Base-by-base conservation (phyloP, 2,329 filamentous ascomycete species). In the Xylariaceae sp. region DNA sequence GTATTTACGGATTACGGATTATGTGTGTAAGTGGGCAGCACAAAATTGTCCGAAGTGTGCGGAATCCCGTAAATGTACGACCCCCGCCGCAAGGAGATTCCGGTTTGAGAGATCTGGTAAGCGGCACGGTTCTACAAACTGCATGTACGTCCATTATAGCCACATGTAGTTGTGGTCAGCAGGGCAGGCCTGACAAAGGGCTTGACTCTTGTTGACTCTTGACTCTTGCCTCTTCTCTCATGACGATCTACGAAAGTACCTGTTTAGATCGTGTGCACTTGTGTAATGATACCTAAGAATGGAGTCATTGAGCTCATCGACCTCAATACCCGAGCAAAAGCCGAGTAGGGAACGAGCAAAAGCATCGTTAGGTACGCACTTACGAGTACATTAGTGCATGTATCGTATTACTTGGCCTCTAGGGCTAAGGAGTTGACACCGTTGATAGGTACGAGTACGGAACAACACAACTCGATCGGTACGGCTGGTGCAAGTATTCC, bases 151-250 rank as follows among this genome's bases (percentile, higher is more conserved):
- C 45, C 45, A 23, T 23, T 35, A 44, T 56, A 57, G 53, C 55
- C 61, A 63, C 58, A 61, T 63, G 61, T 56, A 61, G 55, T 49
- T 56, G 39, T 58, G 58, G 59, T 63, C 61, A 61, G 61, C 59
- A 61, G 61, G 59, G 54, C 54, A 59, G 51, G 55, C 56, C 59
- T 30, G 23, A 51, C 15, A 51, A 63, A 58, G 58, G 58, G 58
- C 37, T 41, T 30, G 23, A 30, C 23, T 30, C 23, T 30, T 30
- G 23, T 30, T 30, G 23, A 30, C 23, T 30, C 23, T 30, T 1
- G 23, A 30, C 9, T 41, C 37, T 41, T 41, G 37, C 37, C 7
- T 41, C 23, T 30, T 30, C 23, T 41, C 23, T 30, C 23, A 30
- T 30, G 23, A 30, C 5, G 37, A 41, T 41, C 37, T 41, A 41